These are phyloP conservation scores for Russula sp. DNA, from an alignment of 768 basidiomycete genomes.

Conservation along the genomic window DNA sequence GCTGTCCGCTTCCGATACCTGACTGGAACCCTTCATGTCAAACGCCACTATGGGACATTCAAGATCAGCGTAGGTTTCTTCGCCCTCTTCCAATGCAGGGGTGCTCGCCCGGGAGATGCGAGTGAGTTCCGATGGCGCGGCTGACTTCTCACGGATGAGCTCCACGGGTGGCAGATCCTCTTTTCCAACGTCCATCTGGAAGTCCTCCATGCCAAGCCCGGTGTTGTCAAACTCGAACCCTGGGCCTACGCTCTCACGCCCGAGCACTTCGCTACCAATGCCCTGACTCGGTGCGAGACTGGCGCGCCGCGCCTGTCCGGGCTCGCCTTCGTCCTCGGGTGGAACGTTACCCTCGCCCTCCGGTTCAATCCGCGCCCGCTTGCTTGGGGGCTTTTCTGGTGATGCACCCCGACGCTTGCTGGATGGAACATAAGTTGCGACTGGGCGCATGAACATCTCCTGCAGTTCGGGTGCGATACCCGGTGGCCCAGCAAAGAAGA, in stretches of 20 bases:
- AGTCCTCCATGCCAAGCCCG: constrained; percentile 53
- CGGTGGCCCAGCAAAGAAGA: constrained; percentile 80
- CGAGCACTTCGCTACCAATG: constrained; percentile 47
- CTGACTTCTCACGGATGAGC: constrained; percentile 39
- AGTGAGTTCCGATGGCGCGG: constrained; percentile 48
- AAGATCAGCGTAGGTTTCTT: constrained; percentile 61
- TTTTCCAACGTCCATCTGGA: constrained; percentile 61
- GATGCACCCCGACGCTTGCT: constrained; percentile 55
- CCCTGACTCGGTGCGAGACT: constrained; percentile 54
- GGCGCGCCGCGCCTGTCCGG: constrained; percentile 68
- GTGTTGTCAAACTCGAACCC: constrained; percentile 56
- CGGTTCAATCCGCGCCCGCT: constrained; percentile 49
- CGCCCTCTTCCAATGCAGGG: constrained; percentile 56
- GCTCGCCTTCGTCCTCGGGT: constrained; percentile 41
- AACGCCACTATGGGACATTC: constrained; percentile 78
- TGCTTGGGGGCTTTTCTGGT: constrained; percentile 47
- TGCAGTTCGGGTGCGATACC: constrained; percentile 76
- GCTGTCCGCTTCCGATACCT: constrained; percentile 31
- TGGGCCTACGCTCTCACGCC: constrained; percentile 28
- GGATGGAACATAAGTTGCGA: constrained; percentile 36
- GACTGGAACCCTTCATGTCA: constrained; percentile 52
- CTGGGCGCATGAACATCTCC: constrained; percentile 77
- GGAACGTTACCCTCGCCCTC: constrained; percentile 32
- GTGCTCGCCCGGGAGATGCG: constrained; percentile 58
- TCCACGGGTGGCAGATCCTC: constrained; percentile 36